Evolutionary conservation across 106 monocot genomes (phyloP).

Genomic region (Acanthochlamys bracteata): DNA sequence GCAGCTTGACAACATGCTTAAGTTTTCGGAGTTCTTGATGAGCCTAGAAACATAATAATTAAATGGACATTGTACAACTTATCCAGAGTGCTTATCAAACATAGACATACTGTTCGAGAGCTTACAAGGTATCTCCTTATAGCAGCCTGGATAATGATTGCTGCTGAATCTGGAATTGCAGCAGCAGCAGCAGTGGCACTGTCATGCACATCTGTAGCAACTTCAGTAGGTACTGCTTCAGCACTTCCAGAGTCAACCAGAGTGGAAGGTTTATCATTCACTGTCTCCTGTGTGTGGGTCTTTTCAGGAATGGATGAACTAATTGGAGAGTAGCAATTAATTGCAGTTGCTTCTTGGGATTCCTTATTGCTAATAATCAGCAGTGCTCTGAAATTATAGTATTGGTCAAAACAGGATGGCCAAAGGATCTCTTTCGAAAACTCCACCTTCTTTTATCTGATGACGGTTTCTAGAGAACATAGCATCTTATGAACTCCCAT

Average conservation of each 20-base stretch:
- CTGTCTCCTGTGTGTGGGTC: constrained; percentile 24
- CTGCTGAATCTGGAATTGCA: constrained; percentile 27
- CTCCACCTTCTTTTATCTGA: constrained; percentile 81
- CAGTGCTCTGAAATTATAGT: constrained; percentile 36
- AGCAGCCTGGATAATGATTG: constrained; percentile 60
- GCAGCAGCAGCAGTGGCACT: constrained; percentile 12
- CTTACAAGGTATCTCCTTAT: constrained; percentile 68
- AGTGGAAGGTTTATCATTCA: constrained; percentile 11
- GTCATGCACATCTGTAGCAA: not conserved
- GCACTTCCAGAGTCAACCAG: constrained; percentile 8
- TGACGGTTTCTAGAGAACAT: constrained; percentile 39
- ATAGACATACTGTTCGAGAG: constrained; percentile 1
- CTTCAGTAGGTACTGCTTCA: not conserved
- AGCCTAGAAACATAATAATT: constrained; percentile 28
- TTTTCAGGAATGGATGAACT: constrained; percentile 40
- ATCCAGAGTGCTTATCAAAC: too few relatives aligned
- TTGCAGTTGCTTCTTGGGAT: constrained; percentile 22
- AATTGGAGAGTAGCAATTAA: constrained; percentile 22
- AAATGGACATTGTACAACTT: too few relatives aligned
- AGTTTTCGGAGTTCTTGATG: constrained; percentile 40
- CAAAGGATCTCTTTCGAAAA: constrained; percentile 68
- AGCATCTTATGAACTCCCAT: not conserved
- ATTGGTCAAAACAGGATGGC: constrained; percentile 55
- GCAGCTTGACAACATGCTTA: constrained; percentile 69
- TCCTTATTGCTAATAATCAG: constrained; percentile 35